Evolutionary conservation across 108 stramenopile genomes (phyloP), one percentile per base, ranked within the genome.

Genomic region (Cyclotella atomus): DNA sequence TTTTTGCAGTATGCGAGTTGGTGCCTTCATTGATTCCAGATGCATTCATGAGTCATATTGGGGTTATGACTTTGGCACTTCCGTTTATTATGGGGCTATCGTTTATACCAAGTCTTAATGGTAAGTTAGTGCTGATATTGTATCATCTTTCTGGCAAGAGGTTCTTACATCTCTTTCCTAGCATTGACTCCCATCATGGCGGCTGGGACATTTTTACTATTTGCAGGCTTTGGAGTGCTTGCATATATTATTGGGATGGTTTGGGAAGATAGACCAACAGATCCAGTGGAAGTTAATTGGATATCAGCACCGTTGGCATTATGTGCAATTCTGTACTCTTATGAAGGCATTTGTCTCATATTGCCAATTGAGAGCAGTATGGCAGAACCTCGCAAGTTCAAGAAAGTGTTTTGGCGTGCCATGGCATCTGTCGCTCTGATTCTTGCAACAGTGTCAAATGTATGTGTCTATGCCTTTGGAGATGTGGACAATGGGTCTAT

Each of bases 281-380:
- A 74, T 23, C 41, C 54, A 14, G 29, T 74, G 2, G 73, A 74
- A 28, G 15, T 74, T 4, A 9, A 74, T 33, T 74, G 73, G 73
- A 56, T 53, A 2, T 27, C 57, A 4, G 75, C 63, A 8, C 87
- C 88, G 0, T 52, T 91, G 77, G 88, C 91, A 9, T 19, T 89
- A 8, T 89, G 91, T 64, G 91, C 86, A 23, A 88, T 91, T 59
- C 45, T 91, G 15, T 91, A 89, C 59, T 82, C 83, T 21, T 89
- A 76, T 63, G 91, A 91, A 72, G 91, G 91, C 8, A 91, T 91
- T 43, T 85, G 84, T 63, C 49, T 91, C 8, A 82, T 91, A 45
- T 43, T 91, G 28, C 91, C 91, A 10, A 71, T 91, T 17, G 87
- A 91, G 73, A 62, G 76, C 10, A 60, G 84, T 33, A 91, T 91